Conservation (phyloP, 495 filamentous ascomycete species). For the Paragyromitra xinjiangensis region DNA sequence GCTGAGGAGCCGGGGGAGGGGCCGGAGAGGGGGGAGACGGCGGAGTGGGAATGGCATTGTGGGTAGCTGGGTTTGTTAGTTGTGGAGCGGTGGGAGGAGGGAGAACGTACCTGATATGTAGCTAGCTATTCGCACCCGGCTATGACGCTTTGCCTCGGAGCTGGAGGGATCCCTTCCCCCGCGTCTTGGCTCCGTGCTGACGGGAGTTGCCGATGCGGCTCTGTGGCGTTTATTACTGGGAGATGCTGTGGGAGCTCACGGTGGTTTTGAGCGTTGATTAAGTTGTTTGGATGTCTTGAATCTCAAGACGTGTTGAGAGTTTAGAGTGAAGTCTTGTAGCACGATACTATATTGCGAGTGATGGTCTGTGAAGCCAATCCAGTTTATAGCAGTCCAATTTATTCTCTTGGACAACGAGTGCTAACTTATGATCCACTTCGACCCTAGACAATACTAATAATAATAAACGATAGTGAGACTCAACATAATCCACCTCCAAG, state of each 20-base stretch:
- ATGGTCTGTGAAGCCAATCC: background rate
- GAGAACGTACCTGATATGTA: constrained; percentile 17
- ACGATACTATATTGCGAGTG: background rate
- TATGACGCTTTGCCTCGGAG: constrained; percentile 42
- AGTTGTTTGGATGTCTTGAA: background rate
- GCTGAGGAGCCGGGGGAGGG: constrained; percentile 20
- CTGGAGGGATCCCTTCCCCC: constrained; percentile 18
- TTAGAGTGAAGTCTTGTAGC: background rate
- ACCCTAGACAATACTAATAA: background rate
- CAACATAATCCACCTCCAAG: background rate
- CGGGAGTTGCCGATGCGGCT: constrained; percentile 27
- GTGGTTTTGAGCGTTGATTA: background rate
- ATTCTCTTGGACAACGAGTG: constrained; percentile 1
- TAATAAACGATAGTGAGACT: background rate
- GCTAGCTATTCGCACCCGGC: constrained; percentile 1
- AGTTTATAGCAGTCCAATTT: background rate
- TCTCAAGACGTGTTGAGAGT: background rate
- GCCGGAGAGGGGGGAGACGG: constrained; percentile 29
- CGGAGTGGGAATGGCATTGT: constrained; percentile 41
- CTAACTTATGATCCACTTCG: constrained; percentile 3
- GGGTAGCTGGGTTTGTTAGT: constrained; percentile 5
- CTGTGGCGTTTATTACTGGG: background rate
- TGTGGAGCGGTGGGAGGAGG: background rate
- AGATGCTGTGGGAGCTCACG: background rate
- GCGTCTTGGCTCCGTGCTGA: constrained; percentile 14